Evolutionary conservation across 352 stramenopile species (phyloP).

Genomic region (Phytophthora pistaciae): DNA sequence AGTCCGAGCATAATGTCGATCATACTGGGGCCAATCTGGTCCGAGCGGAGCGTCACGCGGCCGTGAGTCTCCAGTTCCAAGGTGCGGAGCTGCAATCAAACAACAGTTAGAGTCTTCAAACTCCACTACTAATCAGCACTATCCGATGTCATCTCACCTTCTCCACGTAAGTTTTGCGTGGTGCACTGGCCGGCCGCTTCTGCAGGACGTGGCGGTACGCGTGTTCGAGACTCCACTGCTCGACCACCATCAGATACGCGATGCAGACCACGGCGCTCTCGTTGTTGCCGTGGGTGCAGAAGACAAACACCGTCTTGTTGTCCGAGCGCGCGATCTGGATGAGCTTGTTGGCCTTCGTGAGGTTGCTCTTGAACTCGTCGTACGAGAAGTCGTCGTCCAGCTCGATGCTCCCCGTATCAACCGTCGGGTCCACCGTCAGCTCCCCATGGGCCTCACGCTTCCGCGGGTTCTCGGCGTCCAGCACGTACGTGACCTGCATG

Average conservation of each 20-base stretch:
- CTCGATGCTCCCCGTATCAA: slow-evolving; percentile 54
- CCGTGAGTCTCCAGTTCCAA: slow-evolving; percentile 70
- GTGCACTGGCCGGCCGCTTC: slow-evolving; percentile 64
- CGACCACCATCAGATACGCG: slow-evolving; percentile 64
- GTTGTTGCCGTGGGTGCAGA: slow-evolving; percentile 79
- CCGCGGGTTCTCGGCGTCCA: slow-evolving; percentile 74
- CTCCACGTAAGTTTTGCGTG: slow-evolving; percentile 72
- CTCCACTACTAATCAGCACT: neutral
- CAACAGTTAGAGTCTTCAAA: neutral
- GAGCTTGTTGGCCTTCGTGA: slow-evolving; percentile 55
- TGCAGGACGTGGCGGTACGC: slow-evolving; percentile 70
- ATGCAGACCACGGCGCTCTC: slow-evolving; percentile 78
- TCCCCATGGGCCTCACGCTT: slow-evolving; percentile 44
- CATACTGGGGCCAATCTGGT: slow-evolving; percentile 77
- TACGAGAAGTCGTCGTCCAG: slow-evolving; percentile 75
- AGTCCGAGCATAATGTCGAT: slow-evolving; percentile 80
- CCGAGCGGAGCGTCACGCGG: slow-evolving; percentile 64
- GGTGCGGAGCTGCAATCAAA: slow-evolving; percentile 44
- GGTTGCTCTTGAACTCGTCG: slow-evolving; percentile 59
- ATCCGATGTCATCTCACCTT: slow-evolving; percentile 42
- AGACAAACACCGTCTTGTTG: slow-evolving; percentile 70
- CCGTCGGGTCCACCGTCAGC: slow-evolving; percentile 27
- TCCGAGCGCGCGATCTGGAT: slow-evolving; percentile 47
- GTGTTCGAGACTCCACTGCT: slow-evolving; percentile 69
- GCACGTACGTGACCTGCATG: slow-evolving; percentile 53